A percentile compares a stretch with the other conserved stretches of the same genome.
phyloP scores from a whole-genome alignment of 352 stramenopile species.

The Plasmopara viticola region DNA sequence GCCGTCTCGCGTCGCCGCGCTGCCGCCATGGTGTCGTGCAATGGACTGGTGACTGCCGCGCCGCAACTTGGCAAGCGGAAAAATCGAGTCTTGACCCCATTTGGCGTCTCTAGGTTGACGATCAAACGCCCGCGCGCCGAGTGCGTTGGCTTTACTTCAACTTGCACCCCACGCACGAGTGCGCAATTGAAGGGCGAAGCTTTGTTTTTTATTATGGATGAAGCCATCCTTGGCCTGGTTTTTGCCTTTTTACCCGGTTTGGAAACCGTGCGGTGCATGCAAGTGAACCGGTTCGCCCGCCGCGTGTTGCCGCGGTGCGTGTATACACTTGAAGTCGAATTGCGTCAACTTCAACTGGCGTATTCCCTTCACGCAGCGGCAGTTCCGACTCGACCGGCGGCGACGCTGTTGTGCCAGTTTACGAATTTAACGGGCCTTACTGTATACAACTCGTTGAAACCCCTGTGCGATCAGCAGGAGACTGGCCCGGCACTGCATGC shows the following conservation, averaged over 20 bases:
- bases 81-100: constrained; percentile 23
- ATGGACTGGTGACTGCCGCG: constrained; percentile 18
- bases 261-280: constrained; percentile 55
- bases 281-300: constrained; percentile 59
- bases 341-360: constrained; percentile 39
- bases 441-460: constrained; percentile 55
- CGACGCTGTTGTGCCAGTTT: constrained; percentile 44
- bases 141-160: constrained; percentile 21
- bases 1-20: constrained; percentile 48
- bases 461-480: constrained; percentile 45
- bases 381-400: constrained; percentile 21
- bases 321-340: constrained; percentile 43
- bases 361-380: constrained; percentile 25
- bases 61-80: constrained; percentile 53
- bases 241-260: constrained; percentile 62
- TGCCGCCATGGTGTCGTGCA: constrained; percentile 9
- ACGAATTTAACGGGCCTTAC: constrained; percentile 52
- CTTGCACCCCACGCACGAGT: constrained; percentile 12
- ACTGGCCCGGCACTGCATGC: constrained; percentile 50
- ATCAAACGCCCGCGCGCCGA: constrained; percentile 51
- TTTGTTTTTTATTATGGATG: constrained; percentile 60
- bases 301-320: constrained; percentile 57
- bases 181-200: constrained; percentile 16
- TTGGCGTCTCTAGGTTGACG: constrained; percentile 52
- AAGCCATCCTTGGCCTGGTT: constrained; percentile 59